Base-by-base conservation (phyloP, 768 basidiomycete species). In the Sutorius australiensis region DNA sequence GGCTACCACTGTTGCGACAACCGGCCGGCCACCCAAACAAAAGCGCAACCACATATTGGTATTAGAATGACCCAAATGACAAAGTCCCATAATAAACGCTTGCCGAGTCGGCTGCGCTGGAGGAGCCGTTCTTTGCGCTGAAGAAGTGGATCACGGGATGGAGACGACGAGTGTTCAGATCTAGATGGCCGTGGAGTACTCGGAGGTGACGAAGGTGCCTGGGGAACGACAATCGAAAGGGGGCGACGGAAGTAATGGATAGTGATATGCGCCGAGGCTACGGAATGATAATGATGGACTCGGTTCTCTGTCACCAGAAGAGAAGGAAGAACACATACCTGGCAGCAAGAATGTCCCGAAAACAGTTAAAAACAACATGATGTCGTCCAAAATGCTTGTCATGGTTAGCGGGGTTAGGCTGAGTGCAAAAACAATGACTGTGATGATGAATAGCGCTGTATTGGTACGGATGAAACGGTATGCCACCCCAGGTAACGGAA, bases 161-260 rank as follows among this genome's bases (percentile, higher is more conserved):
- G 61, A 36, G 56, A 70, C 17, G 55, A 60, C 36, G 61, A 61
- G 13, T 57, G 53, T 24, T 57, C 63, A 13, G 42, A 48, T 50
- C 41, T 59, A 47, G 53, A 62, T 4, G 40, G 21, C 11, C 46
- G 58, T 27, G 67, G 64, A 5, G 69, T 61, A 21, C 30, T 53
- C 21, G 58, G 58, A 32, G 16, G 53, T 12, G 64, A 61, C 13
- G 61, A 43, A 3, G 73, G 73, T 37, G 66, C 75, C 14, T 75
- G 72, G n/a, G 84, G 87, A 34, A 93, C 79, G 50, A 95, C 78
- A 63, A 97, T 97, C 0, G 89, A 76, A 3, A 94, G 75, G 2
- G 94, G 94, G 3, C 84, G 82, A 53, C 84, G 83, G 72, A 97
- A 86, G 64, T 91, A 84, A 72, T 95, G 93, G 5, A 84, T 82